phyloP scores from a whole-genome alignment of 768 basidiomycete genomes.

The Termitomyces eurrhizus region DNA sequence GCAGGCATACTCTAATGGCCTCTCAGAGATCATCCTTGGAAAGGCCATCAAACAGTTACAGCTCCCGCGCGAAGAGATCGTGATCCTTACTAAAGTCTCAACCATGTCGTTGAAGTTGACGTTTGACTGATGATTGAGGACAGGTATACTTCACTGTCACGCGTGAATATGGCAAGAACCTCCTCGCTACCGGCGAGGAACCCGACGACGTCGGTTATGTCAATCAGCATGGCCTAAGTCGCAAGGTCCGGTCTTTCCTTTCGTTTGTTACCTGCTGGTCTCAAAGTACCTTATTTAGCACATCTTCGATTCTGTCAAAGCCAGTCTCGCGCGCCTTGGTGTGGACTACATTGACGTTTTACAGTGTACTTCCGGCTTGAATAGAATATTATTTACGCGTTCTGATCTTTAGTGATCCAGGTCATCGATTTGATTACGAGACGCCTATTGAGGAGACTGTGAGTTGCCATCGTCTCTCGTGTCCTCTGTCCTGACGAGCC shows the following conservation, averaged over 20 bases:
- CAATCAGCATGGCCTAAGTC: conserved; percentile 46
- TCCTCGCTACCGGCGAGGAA: conserved; percentile 11
- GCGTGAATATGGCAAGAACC: conserved; percentile 15
- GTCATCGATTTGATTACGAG: conserved; percentile 52
- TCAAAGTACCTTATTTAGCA: conserved; percentile 34
- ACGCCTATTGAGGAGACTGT: conserved; percentile 60
- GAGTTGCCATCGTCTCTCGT: not conserved
- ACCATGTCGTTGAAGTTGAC: not conserved
- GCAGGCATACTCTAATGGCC: conserved; percentile 63
- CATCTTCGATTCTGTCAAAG: conserved; percentile 68
- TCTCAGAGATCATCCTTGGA: conserved; percentile 64
- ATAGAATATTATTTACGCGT: not conserved
- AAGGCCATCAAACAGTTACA: conserved; percentile 61
- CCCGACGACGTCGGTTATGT: conserved; percentile 45
- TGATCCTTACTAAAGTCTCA: conserved; percentile 71
- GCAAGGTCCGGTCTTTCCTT: conserved; percentile 13
- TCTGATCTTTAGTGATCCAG: conserved; percentile 16
- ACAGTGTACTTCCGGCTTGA: conserved; percentile 44
- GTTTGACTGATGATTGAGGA: not conserved
- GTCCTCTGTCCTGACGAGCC: no score
- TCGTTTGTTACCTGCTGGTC: not conserved
- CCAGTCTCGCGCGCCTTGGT: conserved; percentile 63
- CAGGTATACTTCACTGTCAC: conserved; percentile 37
- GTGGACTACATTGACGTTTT: conserved; percentile 75
- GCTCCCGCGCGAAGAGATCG: conserved; percentile 71